phyloP scores from a whole-genome alignment of 2,329 filamentous ascomycete genomes.

The Aspergillus tanneri region DNA sequence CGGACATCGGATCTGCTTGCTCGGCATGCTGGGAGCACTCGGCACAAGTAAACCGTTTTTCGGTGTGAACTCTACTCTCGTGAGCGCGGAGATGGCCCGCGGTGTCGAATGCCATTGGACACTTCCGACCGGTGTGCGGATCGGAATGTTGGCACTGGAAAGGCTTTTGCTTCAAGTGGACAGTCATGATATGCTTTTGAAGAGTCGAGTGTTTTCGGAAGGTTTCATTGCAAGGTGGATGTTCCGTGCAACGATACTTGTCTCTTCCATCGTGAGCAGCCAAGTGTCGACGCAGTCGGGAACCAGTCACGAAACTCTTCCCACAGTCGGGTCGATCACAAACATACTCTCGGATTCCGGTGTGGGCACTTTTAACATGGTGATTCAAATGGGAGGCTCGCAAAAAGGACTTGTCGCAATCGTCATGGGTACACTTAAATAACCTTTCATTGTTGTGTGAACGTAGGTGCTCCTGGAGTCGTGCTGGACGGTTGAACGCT shows the following conservation, averaged over 20 bases:
- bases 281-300: constrained; percentile 72
- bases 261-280: constrained; percentile 77
- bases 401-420: constrained; percentile 79
- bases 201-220: constrained; percentile 89
- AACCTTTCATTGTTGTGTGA: constrained; percentile 84
- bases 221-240: constrained; percentile 67
- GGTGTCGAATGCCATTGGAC: constrained; percentile 70
- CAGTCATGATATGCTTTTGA: constrained; percentile 74
- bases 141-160: constrained; percentile 67
- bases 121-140: constrained; percentile 54
- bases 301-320: constrained; percentile 79
- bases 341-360: constrained; percentile 64
- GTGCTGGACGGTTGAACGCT: constrained; percentile 82
- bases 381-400: constrained; percentile 83
- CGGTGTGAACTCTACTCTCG: constrained; percentile 66
- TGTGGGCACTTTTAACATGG: constrained; percentile 81
- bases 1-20: constrained; percentile 1
- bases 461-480: constrained; percentile 74
- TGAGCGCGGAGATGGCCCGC: constrained; percentile 71
- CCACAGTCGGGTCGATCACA: constrained; percentile 72
- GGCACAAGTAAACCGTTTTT: constrained; percentile 71
- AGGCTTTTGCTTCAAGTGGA: constrained; percentile 70
- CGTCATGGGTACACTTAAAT: constrained; percentile 67
- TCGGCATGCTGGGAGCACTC: constrained; percentile 59
- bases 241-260: constrained; percentile 70